phyloP scores from a whole-genome alignment of 2,329 filamentous ascomycete species.

The Aspergillus puulaauensis region DNA sequence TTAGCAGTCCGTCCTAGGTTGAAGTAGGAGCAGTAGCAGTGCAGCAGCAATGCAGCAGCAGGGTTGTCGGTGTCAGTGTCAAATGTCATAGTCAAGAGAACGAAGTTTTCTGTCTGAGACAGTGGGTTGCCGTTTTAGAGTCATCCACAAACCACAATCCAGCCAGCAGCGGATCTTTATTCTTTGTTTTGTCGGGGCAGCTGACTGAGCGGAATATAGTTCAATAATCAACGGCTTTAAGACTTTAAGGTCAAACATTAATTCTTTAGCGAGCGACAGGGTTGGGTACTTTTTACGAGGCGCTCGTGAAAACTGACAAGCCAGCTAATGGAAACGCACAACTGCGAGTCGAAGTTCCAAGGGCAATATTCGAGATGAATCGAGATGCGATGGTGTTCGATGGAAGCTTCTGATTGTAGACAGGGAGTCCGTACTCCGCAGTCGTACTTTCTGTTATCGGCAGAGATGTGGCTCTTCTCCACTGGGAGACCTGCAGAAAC shows the following conservation, averaged over 20 bases:
- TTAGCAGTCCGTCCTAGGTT: not conserved
- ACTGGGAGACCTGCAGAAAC: slow-evolving; percentile 16
- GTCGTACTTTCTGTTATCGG: slow-evolving; percentile 18
- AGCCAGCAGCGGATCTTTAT: not conserved
- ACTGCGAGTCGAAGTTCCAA: not conserved
- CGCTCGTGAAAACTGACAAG: not conserved
- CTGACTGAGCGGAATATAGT: not conserved
- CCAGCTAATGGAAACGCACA: not conserved
- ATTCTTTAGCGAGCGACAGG: not conserved
- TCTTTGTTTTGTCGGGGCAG: not conserved
- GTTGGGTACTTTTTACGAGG: not conserved
- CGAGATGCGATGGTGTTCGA: not conserved
- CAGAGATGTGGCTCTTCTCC: slow-evolving; percentile 11
- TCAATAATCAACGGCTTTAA: not conserved
- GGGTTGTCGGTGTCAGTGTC: too few relatives aligned
- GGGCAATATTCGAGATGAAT: not conserved
- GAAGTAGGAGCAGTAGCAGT: not conserved
- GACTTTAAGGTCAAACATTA: not conserved
- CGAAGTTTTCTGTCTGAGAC: too few relatives aligned
- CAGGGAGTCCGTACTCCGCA: not conserved
- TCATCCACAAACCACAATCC: slow-evolving; percentile 5
- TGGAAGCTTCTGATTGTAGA: not conserved
- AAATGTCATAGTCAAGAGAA: too few relatives aligned
- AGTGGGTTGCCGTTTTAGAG: slow-evolving; percentile 13
- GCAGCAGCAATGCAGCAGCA: too few relatives aligned